A percentile compares a stretch with the other conserved stretches of the same genome.
phyloP scores from a whole-genome alignment of 2,329 filamentous ascomycete genomes.

The Trichoderma atrobrunneum region DNA sequence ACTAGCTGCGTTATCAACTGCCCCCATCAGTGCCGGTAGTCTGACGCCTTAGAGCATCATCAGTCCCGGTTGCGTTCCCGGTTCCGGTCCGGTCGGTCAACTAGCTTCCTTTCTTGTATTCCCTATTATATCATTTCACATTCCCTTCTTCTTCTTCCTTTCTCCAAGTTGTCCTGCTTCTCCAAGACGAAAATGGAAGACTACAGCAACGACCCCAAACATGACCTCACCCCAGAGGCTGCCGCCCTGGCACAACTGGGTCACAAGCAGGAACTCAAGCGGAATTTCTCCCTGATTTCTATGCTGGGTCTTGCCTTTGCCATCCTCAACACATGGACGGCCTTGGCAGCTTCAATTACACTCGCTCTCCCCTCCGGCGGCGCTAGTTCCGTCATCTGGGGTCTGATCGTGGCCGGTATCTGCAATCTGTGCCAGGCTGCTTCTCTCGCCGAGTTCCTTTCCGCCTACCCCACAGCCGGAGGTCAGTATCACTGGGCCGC shows the following conservation, averaged over 20 bases:
- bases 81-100: not conserved
- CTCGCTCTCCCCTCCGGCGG: slow-evolving; percentile 66
- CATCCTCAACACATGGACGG: slow-evolving; percentile 51
- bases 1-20: slow-evolving; percentile 2
- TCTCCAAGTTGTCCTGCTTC: not conserved
- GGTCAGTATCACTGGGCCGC: slow-evolving; percentile 73
- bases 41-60: slow-evolving; percentile 7
- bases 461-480: slow-evolving; percentile 58
- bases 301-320: slow-evolving; percentile 49
- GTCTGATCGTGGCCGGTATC: slow-evolving; percentile 57
- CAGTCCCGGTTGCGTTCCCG: not conserved
- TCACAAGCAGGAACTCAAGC: slow-evolving; percentile 48
- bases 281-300: slow-evolving; percentile 49
- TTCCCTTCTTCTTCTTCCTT: not conserved
- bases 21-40: slow-evolving; percentile 7
- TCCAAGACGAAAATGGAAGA: slow-evolving; percentile 18
- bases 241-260: slow-evolving; percentile 44
- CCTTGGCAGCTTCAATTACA: slow-evolving; percentile 46
- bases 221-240: slow-evolving; percentile 31
- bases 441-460: slow-evolving; percentile 69
- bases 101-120: not conserved
- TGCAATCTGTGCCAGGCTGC: slow-evolving; percentile 69
- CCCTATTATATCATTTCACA: not conserved
- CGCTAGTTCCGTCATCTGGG: slow-evolving; percentile 70
- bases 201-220: not conserved